Percentiles rank a stretch among this genome's conserved stretches.
These are phyloP conservation scores for Penicillium sp. DNA, from an alignment of 2,329 filamentous ascomycete genomes.

Conservation along the genomic window DNA sequence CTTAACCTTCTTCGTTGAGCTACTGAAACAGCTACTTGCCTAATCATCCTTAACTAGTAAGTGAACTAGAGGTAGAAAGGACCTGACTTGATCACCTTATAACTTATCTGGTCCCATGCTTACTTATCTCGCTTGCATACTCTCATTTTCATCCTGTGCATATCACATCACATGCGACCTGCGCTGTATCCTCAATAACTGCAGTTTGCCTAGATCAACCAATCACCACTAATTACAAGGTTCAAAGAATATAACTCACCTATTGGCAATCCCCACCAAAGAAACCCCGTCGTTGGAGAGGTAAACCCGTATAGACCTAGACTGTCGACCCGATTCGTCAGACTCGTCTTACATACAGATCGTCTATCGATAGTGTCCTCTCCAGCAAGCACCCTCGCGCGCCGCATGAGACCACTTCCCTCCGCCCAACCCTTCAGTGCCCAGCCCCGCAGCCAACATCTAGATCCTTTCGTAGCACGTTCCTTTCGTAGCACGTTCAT, in stretches of 20 bases:
- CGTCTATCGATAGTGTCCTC: not conserved
- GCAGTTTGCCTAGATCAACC: not conserved
- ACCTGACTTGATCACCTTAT: too few relatives aligned
- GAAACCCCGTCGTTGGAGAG: not conserved
- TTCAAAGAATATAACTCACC: not conserved
- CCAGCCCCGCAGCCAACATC: not conserved
- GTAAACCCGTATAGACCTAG: not conserved
- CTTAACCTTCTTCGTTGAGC: too few relatives aligned
- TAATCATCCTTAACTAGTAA: too few relatives aligned
- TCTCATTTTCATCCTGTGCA: not conserved
- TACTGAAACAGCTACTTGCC: too few relatives aligned
- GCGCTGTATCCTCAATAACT: not conserved
- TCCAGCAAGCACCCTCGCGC: not conserved
- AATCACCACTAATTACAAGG: not conserved
- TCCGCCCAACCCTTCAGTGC: not conserved
- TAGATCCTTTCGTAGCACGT: not conserved
- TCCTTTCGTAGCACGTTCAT: not conserved
- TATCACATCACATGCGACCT: not conserved
- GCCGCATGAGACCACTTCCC: not conserved
- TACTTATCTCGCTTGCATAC: too few relatives aligned
- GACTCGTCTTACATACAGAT: not conserved
- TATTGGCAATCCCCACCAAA: not conserved
- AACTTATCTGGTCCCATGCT: too few relatives aligned
- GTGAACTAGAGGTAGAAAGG: too few relatives aligned
- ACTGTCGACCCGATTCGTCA: not conserved